These are phyloP conservation scores for Psidium guajava DNA, from an alignment of 345 rosid genomes.

Conservation along the genomic window DNA sequence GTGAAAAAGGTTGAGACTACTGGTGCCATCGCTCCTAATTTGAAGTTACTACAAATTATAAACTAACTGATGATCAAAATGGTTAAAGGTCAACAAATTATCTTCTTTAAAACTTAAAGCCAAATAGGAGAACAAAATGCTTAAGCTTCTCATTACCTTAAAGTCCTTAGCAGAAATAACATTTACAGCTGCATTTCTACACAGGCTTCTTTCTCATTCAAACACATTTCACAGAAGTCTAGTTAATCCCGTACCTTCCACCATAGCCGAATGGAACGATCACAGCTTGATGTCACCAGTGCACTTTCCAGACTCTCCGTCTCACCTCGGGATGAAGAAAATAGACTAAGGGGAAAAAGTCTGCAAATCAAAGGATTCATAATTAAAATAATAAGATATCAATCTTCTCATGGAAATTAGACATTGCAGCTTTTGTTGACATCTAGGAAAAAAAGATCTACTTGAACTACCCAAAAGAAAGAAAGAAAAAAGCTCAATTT, in stretches of 20 bases:
- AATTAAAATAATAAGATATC: background rate
- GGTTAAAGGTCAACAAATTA: background rate
- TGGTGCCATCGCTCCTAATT: background rate
- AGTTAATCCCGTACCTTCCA: slow-evolving; percentile 44
- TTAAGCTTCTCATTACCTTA: background rate
- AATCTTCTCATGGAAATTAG: background rate
- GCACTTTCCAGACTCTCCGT: slow-evolving; percentile 29
- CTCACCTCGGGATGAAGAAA: slow-evolving; percentile 26
- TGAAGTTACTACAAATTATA: background rate
- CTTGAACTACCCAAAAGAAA: background rate
- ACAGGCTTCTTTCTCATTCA: background rate
- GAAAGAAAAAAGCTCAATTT: background rate
- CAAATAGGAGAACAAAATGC: background rate
- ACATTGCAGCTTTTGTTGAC: background rate
- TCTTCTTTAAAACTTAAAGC: background rate
- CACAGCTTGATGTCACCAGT: slow-evolving; percentile 50
- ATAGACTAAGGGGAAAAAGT: slow-evolving; percentile 31
- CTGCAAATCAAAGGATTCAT: slow-evolving; percentile 19
- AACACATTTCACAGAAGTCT: background rate
- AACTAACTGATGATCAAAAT: background rate
- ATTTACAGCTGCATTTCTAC: background rate
- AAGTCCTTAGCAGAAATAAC: background rate
- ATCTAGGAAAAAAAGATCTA: background rate
- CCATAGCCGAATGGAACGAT: slow-evolving; percentile 57
- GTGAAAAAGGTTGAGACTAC: background rate